A percentile compares a stretch with the other conserved stretches of the same genome.
These are phyloP conservation scores for Pichia paraexigua DNA, from an alignment of 805 yeast genomes.

Conservation along the genomic window DNA sequence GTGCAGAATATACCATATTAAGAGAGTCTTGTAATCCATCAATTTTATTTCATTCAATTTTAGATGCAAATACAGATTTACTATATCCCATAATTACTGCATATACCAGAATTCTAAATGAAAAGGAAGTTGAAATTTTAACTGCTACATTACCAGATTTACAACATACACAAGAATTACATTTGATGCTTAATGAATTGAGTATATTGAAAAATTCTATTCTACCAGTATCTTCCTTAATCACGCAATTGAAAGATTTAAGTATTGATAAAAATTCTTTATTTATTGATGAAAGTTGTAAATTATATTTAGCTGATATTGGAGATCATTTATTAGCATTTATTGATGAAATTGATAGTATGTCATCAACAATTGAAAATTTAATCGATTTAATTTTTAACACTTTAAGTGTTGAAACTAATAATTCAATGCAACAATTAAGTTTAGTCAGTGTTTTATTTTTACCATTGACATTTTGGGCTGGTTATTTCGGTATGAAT, in stretches of 20 bases:
- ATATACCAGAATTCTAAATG: conserved; percentile 39
- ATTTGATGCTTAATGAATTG: conserved; percentile 46
- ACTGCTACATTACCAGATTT: conserved; percentile 36
- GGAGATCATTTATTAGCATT: conserved; percentile 46
- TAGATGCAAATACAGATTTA: conserved; percentile 49
- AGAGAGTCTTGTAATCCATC: conserved; percentile 46
- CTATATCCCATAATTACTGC: conserved; percentile 46
- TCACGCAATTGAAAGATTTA: conserved; percentile 39
- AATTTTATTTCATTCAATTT: conserved; percentile 43
- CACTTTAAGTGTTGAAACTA: conserved; percentile 47
- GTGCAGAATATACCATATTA: conserved; percentile 38
- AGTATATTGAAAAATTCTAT: conserved; percentile 39
- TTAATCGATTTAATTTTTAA: conserved; percentile 47
- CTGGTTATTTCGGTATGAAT: conserved; percentile 57
- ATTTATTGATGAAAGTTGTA: conserved; percentile 35
- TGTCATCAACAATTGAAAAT: conserved; percentile 44
- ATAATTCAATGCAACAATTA: conserved; percentile 45
- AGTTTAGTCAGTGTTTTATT: conserved; percentile 52
- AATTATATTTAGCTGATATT: conserved; percentile 45
- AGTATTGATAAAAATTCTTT: conserved; percentile 16
- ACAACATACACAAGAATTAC: conserved; percentile 44
- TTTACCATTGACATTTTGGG: conserved; percentile 50
- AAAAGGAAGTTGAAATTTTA: conserved; percentile 44
- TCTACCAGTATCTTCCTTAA: conserved; percentile 39
- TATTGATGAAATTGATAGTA: conserved; percentile 46